Evolutionary conservation across 352 stramenopile genomes (phyloP).

Genomic region (Thraustochytrium sp.): DNA sequence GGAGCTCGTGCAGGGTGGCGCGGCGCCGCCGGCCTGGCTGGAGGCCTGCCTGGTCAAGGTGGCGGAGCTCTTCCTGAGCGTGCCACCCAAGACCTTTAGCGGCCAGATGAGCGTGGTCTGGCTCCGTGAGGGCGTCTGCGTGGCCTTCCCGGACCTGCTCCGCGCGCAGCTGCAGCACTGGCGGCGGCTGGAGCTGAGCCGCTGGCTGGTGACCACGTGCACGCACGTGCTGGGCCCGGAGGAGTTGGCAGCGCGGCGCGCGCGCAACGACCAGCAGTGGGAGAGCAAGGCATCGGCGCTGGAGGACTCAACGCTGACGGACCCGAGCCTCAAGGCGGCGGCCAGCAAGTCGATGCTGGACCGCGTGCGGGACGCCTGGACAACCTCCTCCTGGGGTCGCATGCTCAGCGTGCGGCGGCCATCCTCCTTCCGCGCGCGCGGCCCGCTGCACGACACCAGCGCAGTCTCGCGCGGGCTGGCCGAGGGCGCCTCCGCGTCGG

Average conservation of each 20-base stretch:
- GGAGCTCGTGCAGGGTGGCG: not conserved
- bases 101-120: slow-evolving; percentile 20
- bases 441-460: not conserved
- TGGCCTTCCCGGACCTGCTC: not conserved
- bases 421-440: too few species aligned
- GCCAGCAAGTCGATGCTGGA: not conserved
- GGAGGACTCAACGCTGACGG: not conserved
- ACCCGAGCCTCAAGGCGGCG: slow-evolving; percentile 5
- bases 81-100: slow-evolving; percentile 15
- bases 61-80: not conserved
- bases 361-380: slow-evolving; percentile 3
- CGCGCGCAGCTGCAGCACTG: not conserved
- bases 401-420: not conserved
- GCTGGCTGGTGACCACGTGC: not conserved
- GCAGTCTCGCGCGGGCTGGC: not conserved
- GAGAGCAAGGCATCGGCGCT: not conserved
- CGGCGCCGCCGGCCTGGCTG: not conserved
- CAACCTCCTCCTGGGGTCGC: not conserved
- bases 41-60: not conserved
- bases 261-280: not conserved
- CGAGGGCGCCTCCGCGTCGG: not conserved
- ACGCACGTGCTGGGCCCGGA: not conserved
- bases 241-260: not conserved
- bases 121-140: not conserved
- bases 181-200: not conserved